A percentile compares a stretch with the other conserved stretches of the same genome.
These are phyloP conservation scores for Paulinella micropora DNA, from an alignment of 78 protist genomes.

Conservation along the genomic window DNA sequence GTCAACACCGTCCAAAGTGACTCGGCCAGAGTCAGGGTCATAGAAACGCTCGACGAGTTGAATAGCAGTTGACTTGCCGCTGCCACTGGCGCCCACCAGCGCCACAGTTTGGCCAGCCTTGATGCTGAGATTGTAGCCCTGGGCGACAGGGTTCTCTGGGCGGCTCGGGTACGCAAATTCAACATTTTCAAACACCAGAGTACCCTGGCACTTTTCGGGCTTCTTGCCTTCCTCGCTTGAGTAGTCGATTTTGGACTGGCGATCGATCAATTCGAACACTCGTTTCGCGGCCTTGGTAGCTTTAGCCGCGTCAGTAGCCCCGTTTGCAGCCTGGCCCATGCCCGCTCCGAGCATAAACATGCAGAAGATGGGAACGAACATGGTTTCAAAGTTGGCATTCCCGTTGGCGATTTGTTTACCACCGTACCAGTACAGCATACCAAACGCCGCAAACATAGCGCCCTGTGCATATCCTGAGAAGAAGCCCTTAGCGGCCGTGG, in stretches of 20 bases:
- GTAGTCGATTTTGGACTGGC: conserved; percentile 40
- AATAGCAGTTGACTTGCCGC: conserved; percentile 56
- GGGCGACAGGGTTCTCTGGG: conserved; percentile 43
- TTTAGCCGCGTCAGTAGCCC: conserved; percentile 14
- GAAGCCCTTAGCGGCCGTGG: too few species aligned
- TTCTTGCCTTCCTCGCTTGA: conserved; percentile 27
- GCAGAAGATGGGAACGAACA: conserved; percentile 2
- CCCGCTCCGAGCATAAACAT: not conserved
- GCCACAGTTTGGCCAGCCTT: conserved; percentile 51
- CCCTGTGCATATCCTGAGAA: not conserved
- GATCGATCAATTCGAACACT: conserved; percentile 40
- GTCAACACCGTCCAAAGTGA: conserved; percentile 85
- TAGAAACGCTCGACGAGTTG: not conserved
- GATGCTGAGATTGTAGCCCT: conserved; percentile 34
- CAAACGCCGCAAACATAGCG: not conserved
- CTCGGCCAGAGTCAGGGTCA: too few species aligned
- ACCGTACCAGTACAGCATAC: not conserved
- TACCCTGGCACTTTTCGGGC: too few species aligned
- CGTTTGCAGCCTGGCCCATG: not conserved
- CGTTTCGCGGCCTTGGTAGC: conserved; percentile 51
- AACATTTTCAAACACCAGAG: conserved; percentile 48
- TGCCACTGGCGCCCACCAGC: conserved; percentile 67
- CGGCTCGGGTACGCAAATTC: conserved; percentile 55
- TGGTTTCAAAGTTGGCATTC: not conserved
- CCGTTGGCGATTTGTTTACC: not conserved